phyloP scores from a whole-genome alignment of 2,329 filamentous ascomycete species.

The Trichophyton schoenleinii region DNA sequence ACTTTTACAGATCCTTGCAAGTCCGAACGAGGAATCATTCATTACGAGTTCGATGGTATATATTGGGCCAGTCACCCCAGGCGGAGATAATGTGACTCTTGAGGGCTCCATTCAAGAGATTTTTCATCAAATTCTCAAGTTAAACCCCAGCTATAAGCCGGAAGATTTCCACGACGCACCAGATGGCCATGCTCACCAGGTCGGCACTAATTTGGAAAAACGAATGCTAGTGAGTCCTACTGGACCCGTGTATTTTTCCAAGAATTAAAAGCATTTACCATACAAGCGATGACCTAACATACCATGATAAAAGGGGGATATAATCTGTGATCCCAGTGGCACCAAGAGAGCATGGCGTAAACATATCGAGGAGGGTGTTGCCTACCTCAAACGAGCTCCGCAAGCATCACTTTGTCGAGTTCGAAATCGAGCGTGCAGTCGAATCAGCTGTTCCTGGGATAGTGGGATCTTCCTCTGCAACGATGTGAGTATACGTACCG shows the following conservation, averaged over 20 bases:
- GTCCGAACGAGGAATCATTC: not conserved
- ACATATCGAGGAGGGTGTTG: not conserved
- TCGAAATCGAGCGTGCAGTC: not conserved
- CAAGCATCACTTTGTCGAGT: not conserved
- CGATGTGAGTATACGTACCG: not conserved
- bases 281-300: not conserved
- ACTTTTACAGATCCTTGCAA: not conserved
- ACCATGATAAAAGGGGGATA: not conserved
- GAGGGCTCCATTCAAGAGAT: not conserved
- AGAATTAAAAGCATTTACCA: not conserved
- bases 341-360: not conserved
- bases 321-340: not conserved
- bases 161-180: not conserved
- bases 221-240: not conserved
- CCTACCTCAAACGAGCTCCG: not conserved
- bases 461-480: not conserved
- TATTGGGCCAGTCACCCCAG: not conserved
- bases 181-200: not conserved
- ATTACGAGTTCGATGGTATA: not conserved
- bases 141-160: not conserved
- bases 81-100: not conserved
- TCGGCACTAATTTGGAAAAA: not conserved
- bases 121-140: not conserved
- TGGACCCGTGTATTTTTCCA: not conserved
- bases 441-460: slow-evolving; percentile 1